These are phyloP conservation scores for Westerdykella aurantiaca DNA, from an alignment of 2,329 filamentous ascomycete genomes.

Conservation along the genomic window DNA sequence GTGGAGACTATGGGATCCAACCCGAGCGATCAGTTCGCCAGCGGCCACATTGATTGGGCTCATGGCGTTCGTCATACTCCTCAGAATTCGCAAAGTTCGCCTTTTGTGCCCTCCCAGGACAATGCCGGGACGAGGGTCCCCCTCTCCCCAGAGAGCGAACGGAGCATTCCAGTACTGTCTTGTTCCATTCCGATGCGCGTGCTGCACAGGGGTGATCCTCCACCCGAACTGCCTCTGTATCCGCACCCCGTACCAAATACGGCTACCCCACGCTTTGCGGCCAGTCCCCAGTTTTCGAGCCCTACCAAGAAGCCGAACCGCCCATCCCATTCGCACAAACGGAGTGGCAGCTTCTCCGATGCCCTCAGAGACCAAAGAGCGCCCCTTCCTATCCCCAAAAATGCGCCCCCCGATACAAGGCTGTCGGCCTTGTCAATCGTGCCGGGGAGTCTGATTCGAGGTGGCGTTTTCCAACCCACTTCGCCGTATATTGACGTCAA, in stretches of 20 bases:
- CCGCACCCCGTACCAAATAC: conserved; percentile 34
- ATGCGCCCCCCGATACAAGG: conserved; percentile 36
- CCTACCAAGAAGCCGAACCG: conserved; percentile 23
- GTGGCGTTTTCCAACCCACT: conserved; percentile 74
- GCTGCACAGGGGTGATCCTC: conserved; percentile 28
- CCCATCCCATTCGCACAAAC: conserved; percentile 57
- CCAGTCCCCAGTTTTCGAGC: conserved; percentile 23
- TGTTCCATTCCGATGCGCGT: conserved; percentile 53
- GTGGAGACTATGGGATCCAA: conserved; percentile 32
- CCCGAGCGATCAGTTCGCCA: conserved; percentile 36
- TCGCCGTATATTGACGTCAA: conserved; percentile 68
- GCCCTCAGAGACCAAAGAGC: conserved; percentile 65
- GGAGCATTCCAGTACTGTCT: conserved; percentile 54
- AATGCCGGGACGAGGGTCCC: conserved; percentile 32
- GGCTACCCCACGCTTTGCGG: conserved; percentile 22
- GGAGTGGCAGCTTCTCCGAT: conserved; percentile 82
- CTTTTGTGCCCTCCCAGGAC: conserved; percentile 30
- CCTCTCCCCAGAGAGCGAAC: conserved; percentile 42
- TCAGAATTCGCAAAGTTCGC: conserved; percentile 33
- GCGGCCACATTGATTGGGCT: conserved; percentile 36
- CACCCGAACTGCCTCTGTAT: conserved; percentile 36
- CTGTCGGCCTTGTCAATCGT: conserved; percentile 60
- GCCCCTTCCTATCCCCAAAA: conserved; percentile 46
- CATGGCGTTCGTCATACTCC: conserved; percentile 32
- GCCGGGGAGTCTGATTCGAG: conserved; percentile 79